Evolutionary conservation across 2,329 filamentous ascomycete species (phyloP).

Genomic region (Exophiala sideris): DNA sequence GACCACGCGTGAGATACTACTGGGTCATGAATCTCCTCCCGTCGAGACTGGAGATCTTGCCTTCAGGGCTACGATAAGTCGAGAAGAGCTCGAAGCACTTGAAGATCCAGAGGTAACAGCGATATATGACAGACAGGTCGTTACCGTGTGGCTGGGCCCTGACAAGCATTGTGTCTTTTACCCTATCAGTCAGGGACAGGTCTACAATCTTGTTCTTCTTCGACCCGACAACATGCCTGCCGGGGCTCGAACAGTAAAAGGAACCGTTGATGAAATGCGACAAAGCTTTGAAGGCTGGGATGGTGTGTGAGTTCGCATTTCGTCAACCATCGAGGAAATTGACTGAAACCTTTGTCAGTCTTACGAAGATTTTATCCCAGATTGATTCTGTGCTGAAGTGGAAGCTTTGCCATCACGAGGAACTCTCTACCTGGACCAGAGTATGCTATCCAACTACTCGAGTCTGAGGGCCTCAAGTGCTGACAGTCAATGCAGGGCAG

Average conservation of each 20-base stretch:
- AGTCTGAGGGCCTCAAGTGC: background rate
- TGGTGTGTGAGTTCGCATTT: background rate
- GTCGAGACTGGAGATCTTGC: slow-evolving; percentile 54
- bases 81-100: slow-evolving; percentile 1
- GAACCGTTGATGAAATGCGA: slow-evolving; percentile 2
- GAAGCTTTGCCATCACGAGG: slow-evolving; percentile 1
- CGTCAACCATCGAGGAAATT: background rate
- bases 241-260: background rate
- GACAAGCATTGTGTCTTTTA: slow-evolving; percentile 4
- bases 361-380: background rate
- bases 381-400: background rate
- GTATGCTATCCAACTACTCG: background rate
- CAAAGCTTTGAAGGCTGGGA: slow-evolving; percentile 1
- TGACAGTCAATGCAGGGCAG: background rate
- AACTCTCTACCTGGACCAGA: background rate
- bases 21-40: slow-evolving; percentile 44
- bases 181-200: background rate
- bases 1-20: slow-evolving; percentile 41
- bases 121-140: background rate
- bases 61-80: slow-evolving; percentile 34
- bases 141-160: slow-evolving; percentile 8
- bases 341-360: background rate
- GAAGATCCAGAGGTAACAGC: background rate
- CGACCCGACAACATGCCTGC: background rate
- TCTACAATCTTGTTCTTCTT: slow-evolving; percentile 5